These are phyloP conservation scores for Musa balbisiana DNA, from an alignment of 202 grass and related monocot genomes.

Conservation along the genomic window DNA sequence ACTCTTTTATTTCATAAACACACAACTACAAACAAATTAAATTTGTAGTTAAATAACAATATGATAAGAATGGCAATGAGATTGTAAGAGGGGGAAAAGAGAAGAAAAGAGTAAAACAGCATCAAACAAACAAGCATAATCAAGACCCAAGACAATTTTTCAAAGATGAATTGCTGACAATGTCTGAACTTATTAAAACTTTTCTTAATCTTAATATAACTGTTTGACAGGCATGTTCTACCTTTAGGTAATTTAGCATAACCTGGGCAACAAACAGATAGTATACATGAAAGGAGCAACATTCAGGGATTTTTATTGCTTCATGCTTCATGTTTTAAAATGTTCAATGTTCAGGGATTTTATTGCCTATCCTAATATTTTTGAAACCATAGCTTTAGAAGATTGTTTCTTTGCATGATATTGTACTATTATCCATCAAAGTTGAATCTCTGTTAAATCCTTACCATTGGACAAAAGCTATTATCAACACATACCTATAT, in stretches of 20 bases:
- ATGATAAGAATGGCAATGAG: not conserved
- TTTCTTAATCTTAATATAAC: not conserved
- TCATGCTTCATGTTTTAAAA: too few relatives aligned
- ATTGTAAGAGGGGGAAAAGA: not conserved
- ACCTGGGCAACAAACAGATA: not conserved
- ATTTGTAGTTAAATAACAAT: not conserved
- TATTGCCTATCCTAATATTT: too few relatives aligned
- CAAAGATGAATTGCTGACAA: not conserved
- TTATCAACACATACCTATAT: too few relatives aligned
- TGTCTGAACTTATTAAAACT: not conserved
- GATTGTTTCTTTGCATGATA: too few relatives aligned
- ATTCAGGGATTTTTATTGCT: too few relatives aligned
- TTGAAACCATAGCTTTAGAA: too few relatives aligned
- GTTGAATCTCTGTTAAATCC: too few relatives aligned
- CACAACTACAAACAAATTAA: not conserved
- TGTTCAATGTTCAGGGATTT: too few relatives aligned
- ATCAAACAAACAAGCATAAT: not conserved
- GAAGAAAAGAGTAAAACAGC: not conserved
- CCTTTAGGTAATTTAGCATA: not conserved
- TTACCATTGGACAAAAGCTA: too few relatives aligned
- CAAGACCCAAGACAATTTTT: not conserved
- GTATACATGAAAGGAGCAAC: too few relatives aligned
- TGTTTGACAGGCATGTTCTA: not conserved
- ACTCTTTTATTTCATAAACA: slow-evolving; percentile 15
- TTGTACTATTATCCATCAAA: too few relatives aligned